Percentiles rank a stretch among this genome's conserved stretches.
phyloP scores from a whole-genome alignment of 1,139 yeast species.

The Ogataea hybrid region DNA sequence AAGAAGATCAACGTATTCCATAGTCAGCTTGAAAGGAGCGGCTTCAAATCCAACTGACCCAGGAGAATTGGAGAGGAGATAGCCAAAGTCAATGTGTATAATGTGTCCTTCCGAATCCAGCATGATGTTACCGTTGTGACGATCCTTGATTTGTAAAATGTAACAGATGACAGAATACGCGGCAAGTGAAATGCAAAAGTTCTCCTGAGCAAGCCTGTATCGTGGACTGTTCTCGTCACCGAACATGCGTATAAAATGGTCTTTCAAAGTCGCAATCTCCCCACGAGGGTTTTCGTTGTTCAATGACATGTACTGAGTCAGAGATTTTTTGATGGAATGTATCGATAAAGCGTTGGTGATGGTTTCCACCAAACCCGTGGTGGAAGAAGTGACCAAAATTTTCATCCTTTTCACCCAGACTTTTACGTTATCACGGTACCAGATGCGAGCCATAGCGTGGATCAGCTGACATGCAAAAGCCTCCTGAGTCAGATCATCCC shows the following conservation, averaged over 20 bases:
- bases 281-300: slow-evolving; percentile 69
- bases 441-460: slow-evolving; percentile 77
- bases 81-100: slow-evolving; percentile 95
- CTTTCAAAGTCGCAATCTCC: slow-evolving; percentile 65
- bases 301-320: slow-evolving; percentile 70
- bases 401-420: slow-evolving; percentile 95
- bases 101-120: slow-evolving; percentile 93
- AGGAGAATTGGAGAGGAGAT: slow-evolving; percentile 86
- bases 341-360: slow-evolving; percentile 91
- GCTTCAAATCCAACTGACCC: slow-evolving; percentile 97
- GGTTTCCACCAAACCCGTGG: slow-evolving; percentile 91
- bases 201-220: slow-evolving; percentile 72
- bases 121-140: slow-evolving; percentile 96
- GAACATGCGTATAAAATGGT: slow-evolving; percentile 72
- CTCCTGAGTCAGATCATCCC: slow-evolving; percentile 93
- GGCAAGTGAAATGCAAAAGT: slow-evolving; percentile 82
- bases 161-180: slow-evolving; percentile 91
- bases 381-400: slow-evolving; percentile 85
- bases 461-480: slow-evolving; percentile 96
- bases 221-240: slow-evolving; percentile 55
- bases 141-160: slow-evolving; percentile 84
- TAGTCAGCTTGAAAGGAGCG: slow-evolving; percentile 90
- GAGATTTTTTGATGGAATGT: slow-evolving; percentile 89
- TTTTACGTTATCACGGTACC: slow-evolving; percentile 65
- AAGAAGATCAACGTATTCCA: slow-evolving; percentile 80